Base-by-base conservation (phyloP, 768 basidiomycete genomes). In the Pleurotus pulmonarius region DNA sequence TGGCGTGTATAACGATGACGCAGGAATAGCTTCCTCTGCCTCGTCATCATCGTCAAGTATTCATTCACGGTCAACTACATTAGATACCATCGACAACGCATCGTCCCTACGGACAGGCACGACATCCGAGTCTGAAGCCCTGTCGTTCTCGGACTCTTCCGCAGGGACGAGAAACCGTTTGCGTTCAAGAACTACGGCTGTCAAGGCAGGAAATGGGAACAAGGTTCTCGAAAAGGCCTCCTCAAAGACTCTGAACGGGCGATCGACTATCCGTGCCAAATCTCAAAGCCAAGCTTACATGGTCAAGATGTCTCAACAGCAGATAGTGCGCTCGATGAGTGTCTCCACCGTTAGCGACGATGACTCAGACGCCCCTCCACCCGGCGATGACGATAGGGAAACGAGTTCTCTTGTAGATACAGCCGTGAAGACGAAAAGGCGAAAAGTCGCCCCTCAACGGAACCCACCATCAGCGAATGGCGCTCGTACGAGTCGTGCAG, bases 161-260 rank as follows among this genome's bases (percentile, higher is more conserved):
- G 56, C 73, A 59, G 70, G 74, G 49, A 75, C 78, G 37, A 75
- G 67, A 60, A 81, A 81, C 56, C 73, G 79, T 16, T n/a, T 59
- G 25, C 61, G 61, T 26, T 52, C 60, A 44, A 61, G 63, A 59
- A 44, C 51, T 64, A 3, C 3, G n/a, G 15, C 29, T 41, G 12
- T 25, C 11, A 56, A 56, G 34, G 39, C 34, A 18, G 15, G 26
- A 38, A 38, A 15, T 5, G 24, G 43, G 46, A 38, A 15, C 12
- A 20, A 49, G 56, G 48, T 34, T 5, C 49, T 29, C 39, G 47
- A 22, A 24, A 34, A 40, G 7, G 13, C 46, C 24, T 38, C 40
- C 22, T 49, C 34, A 13, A 57, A 57, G 46, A 40, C 15, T 7
- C 16, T 6, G 5, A 29, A 34, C 20, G 38, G 55, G 15, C 18